These are phyloP conservation scores for Kodamaea sagamina DNA, from an alignment of 805 yeast species.

Conservation along the genomic window DNA sequence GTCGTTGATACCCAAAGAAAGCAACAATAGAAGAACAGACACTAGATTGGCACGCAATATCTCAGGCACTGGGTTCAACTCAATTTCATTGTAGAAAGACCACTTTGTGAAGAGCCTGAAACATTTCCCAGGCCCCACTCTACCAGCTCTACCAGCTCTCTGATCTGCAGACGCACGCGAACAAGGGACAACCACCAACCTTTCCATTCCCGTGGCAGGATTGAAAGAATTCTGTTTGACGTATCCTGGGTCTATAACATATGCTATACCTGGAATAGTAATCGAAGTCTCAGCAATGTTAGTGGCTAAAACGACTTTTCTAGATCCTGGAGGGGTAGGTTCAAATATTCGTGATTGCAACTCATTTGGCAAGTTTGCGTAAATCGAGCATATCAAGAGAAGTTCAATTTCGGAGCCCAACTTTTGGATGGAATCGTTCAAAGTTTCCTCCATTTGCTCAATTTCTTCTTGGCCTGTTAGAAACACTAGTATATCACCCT, in stretches of 20 bases:
- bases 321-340: slow-evolving; percentile 72
- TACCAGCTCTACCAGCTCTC: slow-evolving; percentile 50
- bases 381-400: slow-evolving; percentile 79
- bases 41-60: slow-evolving; percentile 83
- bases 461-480: slow-evolving; percentile 97
- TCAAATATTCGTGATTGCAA: slow-evolving; percentile 80
- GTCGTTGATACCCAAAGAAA: slow-evolving; percentile 85
- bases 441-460: slow-evolving; percentile 72
- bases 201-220: slow-evolving; percentile 46
- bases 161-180: slow-evolving; percentile 49
- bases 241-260: slow-evolving; percentile 47
- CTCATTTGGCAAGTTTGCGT: slow-evolving; percentile 87
- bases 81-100: slow-evolving; percentile 76
- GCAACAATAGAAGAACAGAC: slow-evolving; percentile 69
- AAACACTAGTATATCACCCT: slow-evolving; percentile 88
- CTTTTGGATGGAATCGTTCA: slow-evolving; percentile 63
- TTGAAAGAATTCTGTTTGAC: slow-evolving; percentile 47
- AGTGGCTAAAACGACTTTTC: slow-evolving; percentile 92
- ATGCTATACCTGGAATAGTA: slow-evolving; percentile 45
- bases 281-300: slow-evolving; percentile 70
- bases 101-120: slow-evolving; percentile 84
- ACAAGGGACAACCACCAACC: slow-evolving; percentile 47
- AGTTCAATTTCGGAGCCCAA: slow-evolving; percentile 62
- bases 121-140: slow-evolving; percentile 50
- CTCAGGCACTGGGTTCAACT: slow-evolving; percentile 83